A percentile compares a stretch with the other conserved stretches of the same genome.
Conservation (phyloP, 805 yeast genomes). For the Candida glaebosa region DNA sequence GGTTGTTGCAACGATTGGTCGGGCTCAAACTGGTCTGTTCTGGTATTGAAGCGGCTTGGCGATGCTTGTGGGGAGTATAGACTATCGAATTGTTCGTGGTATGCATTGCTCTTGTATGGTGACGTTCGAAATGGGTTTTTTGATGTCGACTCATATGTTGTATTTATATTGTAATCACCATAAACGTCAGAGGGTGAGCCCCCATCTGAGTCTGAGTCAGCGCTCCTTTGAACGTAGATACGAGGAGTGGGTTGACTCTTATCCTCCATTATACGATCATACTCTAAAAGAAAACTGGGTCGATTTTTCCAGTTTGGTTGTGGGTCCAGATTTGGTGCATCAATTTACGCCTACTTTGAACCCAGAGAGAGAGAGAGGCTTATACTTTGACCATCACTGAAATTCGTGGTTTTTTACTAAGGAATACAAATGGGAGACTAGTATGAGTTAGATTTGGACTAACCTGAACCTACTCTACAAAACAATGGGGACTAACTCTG, state of each 20-base stretch:
- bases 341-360: too few relatives aligned
- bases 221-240: neutral
- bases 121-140: neutral
- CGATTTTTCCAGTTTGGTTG: too few relatives aligned
- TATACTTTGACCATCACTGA: too few relatives aligned
- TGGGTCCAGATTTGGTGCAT: too few relatives aligned
- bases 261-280: neutral
- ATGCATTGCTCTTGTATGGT: neutral
- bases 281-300: neutral
- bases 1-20: neutral
- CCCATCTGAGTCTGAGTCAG: neutral
- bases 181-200: neutral
- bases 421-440: too few relatives aligned
- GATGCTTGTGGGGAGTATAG: neutral
- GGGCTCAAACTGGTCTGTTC: neutral
- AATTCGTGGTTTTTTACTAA: too few relatives aligned
- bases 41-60: neutral
- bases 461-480: too few relatives aligned
- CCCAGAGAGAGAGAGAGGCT: neutral
- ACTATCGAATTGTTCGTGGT: constrained; percentile 2
- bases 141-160: constrained; percentile 8
- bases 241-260: constrained; percentile 1
- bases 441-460: too few relatives aligned
- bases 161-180: constrained; percentile 12
- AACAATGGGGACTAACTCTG: too few relatives aligned